These are phyloP conservation scores for Sphagnum magellanicum DNA, from an alignment of 228 moss, liverwort and hornwort genomes.

Conservation along the genomic window DNA sequence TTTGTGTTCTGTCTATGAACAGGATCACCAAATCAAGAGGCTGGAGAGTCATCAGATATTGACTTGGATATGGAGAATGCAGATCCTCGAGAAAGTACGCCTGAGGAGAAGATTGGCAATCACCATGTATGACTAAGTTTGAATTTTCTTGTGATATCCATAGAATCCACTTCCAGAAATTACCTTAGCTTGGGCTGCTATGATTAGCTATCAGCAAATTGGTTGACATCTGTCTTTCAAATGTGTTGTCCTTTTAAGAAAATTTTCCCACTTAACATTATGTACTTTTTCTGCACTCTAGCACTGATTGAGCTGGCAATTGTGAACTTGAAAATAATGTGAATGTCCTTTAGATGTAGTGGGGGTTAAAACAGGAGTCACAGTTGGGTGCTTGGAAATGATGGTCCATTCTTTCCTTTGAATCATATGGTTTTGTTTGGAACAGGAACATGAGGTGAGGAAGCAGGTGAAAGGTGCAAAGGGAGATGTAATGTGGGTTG, in stretches of 20 bases:
- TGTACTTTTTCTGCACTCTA: background rate
- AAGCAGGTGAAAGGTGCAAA: slow-evolving; percentile 29
- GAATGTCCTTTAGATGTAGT: too few relatives aligned
- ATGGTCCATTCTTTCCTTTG: background rate
- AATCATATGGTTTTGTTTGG: background rate
- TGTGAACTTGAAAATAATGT: background rate
- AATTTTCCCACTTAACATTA: background rate
- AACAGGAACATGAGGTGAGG: slow-evolving; percentile 41
- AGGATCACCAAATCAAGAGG: slow-evolving; percentile 58
- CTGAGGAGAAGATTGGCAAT: slow-evolving; percentile 32
- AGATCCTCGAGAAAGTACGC: slow-evolving; percentile 63
- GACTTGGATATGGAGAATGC: slow-evolving; percentile 49
- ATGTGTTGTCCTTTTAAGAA: background rate
- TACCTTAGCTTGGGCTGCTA: background rate
- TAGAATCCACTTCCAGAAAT: background rate
- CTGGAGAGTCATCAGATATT: slow-evolving; percentile 64
- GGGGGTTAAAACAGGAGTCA: too few relatives aligned
- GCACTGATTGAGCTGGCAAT: background rate
- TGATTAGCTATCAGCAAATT: background rate
- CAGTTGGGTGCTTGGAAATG: background rate
- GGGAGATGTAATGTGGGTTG: slow-evolving; percentile 59
- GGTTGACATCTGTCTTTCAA: background rate
- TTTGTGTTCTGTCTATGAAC: background rate
- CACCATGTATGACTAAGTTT: background rate
- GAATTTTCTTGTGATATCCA: background rate